Percentiles rank a stretch among this genome's conserved stretches.
phyloP scores from a whole-genome alignment of 192 early-diverging fungal species.

The Gaertneriomyces semiglobifer region DNA sequence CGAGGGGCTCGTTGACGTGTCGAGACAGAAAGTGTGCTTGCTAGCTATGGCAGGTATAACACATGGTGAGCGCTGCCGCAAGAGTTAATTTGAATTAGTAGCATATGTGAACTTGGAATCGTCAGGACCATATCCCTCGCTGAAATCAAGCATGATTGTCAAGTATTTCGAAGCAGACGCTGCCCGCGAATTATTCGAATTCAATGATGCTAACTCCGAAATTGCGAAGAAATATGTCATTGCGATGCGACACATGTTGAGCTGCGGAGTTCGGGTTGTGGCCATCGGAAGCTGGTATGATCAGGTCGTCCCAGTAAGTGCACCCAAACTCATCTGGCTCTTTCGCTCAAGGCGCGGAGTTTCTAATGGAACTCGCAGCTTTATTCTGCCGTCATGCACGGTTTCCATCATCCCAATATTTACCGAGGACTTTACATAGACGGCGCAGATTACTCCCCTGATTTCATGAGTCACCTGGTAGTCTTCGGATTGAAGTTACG shows the following conservation, averaged over 20 bases:
- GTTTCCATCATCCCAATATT: slow-evolving; percentile 59
- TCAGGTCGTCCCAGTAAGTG: slow-evolving; percentile 92
- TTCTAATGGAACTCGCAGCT: slow-evolving; percentile 14
- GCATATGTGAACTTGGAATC: background rate
- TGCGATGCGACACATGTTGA: slow-evolving; percentile 64
- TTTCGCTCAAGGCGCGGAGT: slow-evolving; percentile 47
- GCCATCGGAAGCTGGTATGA: slow-evolving; percentile 89
- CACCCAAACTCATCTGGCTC: slow-evolving; percentile 33
- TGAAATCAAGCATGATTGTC: slow-evolving; percentile 79
- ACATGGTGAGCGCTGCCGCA: slow-evolving; percentile 48
- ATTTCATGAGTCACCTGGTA: slow-evolving; percentile 83
- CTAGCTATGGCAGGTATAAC: slow-evolving; percentile 91
- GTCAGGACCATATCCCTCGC: slow-evolving; percentile 74
- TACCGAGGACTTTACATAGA: slow-evolving; percentile 91
- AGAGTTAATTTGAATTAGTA: background rate
- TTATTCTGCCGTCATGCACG: slow-evolving; percentile 52
- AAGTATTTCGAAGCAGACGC: slow-evolving; percentile 87
- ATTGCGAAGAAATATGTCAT: slow-evolving; percentile 70
- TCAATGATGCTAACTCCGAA: slow-evolving; percentile 72
- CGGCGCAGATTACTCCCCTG: slow-evolving; percentile 65
- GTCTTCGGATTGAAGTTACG: slow-evolving; percentile 81
- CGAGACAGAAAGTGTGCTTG: slow-evolving; percentile 70
- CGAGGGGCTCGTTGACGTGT: slow-evolving; percentile 59
- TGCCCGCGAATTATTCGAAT: slow-evolving; percentile 90
- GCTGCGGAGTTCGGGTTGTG: slow-evolving; percentile 67